These are phyloP conservation scores for Trifolium subterraneum DNA, from an alignment of 306 rosid genomes.

Conservation along the genomic window DNA sequence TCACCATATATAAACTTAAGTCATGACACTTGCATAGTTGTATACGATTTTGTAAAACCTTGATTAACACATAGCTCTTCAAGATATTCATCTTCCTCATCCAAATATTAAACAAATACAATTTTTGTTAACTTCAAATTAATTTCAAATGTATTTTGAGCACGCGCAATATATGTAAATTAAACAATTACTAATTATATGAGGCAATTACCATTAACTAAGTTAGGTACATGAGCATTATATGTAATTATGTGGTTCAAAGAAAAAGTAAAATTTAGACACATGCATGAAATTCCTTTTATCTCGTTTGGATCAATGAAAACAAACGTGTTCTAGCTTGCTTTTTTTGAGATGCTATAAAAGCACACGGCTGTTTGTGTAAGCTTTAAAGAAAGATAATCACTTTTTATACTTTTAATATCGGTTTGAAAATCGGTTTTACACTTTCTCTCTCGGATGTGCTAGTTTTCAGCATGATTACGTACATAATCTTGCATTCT, in stretches of 20 bases:
- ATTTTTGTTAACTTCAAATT: not conserved
- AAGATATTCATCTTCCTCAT: not conserved
- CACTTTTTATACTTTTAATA: not conserved
- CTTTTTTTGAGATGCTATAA: conserved; percentile 8
- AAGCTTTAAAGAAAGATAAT: conserved; percentile 2
- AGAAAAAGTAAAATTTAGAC: not conserved
- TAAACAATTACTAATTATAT: not conserved
- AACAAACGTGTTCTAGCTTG: not conserved
- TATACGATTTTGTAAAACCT: too few species aligned
- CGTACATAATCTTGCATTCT: not conserved
- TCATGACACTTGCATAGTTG: not conserved
- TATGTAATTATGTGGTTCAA: not conserved
- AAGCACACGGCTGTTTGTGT: conserved; percentile 6
- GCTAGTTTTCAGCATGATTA: not conserved
- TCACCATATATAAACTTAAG: not conserved
- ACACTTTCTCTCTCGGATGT: not conserved
- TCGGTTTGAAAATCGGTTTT: not conserved
- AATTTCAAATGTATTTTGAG: not conserved
- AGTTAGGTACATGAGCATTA: conserved; percentile 11
- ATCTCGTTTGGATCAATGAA: not conserved
- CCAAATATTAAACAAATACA: not conserved
- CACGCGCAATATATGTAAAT: not conserved
- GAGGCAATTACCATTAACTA: not conserved
- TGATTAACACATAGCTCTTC: not conserved
- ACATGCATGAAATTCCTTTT: not conserved